phyloP scores from a whole-genome alignment of 2,329 filamentous ascomycete species.

The Trichoderma sp. region DNA sequence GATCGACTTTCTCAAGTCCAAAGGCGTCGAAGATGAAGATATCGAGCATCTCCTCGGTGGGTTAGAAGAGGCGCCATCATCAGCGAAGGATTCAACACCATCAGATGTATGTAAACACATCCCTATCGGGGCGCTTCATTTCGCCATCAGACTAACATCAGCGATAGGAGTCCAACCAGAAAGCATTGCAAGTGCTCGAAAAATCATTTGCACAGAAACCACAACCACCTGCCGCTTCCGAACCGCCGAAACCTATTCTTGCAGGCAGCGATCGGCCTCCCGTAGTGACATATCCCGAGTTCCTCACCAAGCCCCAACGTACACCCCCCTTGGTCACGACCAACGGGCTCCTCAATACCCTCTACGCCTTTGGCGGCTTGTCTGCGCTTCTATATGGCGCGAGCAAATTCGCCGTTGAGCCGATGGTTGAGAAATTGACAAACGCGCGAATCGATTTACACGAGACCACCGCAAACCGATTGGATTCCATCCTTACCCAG shows the following conservation, averaged over 20 bases:
- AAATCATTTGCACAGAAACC: conserved; percentile 3
- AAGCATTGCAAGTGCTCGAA: not conserved
- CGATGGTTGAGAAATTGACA: conserved; percentile 54
- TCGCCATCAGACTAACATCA: not conserved
- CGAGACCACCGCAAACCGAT: conserved; percentile 45
- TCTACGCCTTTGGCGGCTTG: conserved; percentile 57
- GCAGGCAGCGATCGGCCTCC: conserved; percentile 48
- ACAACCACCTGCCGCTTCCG: conserved; percentile 28
- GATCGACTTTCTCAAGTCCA: conserved; percentile 70
- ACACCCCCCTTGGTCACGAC: conserved; percentile 63
- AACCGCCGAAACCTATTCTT: conserved; percentile 7
- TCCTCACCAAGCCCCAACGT: conserved; percentile 56
- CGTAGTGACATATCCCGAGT: conserved; percentile 70
- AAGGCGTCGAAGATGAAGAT: conserved; percentile 66
- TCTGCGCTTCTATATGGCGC: conserved; percentile 68
- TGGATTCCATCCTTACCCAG: conserved; percentile 47
- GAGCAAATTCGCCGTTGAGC: conserved; percentile 66
- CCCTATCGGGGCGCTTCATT: not conserved
- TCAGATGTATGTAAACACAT: conserved; percentile 8
- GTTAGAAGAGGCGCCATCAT: not conserved
- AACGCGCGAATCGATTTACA: conserved; percentile 54
- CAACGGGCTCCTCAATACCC: conserved; percentile 55
- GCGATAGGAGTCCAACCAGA: not conserved
- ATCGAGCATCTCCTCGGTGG: conserved; percentile 63
- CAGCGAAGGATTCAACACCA: not conserved